Evolutionary conservation across 768 basidiomycete species (phyloP), one percentile per base, ranked within the genome.

Genomic region (Trametes villosa): DNA sequence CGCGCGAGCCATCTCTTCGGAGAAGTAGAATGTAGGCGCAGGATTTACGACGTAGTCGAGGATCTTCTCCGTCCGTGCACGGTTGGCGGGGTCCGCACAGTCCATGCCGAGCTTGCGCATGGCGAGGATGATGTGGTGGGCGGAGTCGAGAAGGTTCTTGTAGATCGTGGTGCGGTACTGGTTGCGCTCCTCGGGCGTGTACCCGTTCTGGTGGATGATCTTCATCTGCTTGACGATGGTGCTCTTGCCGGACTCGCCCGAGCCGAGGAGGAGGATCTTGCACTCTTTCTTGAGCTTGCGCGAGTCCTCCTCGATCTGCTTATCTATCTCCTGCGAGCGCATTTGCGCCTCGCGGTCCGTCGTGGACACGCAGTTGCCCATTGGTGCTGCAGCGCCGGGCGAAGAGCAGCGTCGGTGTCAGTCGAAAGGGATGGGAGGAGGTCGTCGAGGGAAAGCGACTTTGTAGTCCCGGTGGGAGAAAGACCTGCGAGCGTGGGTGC

Each of bases 221-320:
- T 96, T 97, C 95, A 98, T 97, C 75, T 98, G 96, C 72, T 98
- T 98, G 34, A 97, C 94, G 65, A 98, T 94, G 0, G 96, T 98
- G 4, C 86, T 88, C 77, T 98, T 98, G 7, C 96, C 96, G 0
- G 91, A 92, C 78, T 96, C 94, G 68, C 96, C 94, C 15, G 94
- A 95, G 56, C 96, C 95, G n/a, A 97, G 79, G 15, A 97, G 77
- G 22, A 97, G 75, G 66, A 97, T 95, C 83, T 96, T 96, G 79
- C 92, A 95, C 72, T 96, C 94, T 68, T 87, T 86, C 72, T 88
- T 88, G 64, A 89, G 89, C 73, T 83, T 86, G 72, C 84, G 86
- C 17, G 82, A 83, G 72, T 96, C 95, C 76, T 95, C 93, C 71
- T 95, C 92, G 53, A 95, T 84, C 74, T 86, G 83, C 64, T 82